Conservation (phyloP, 2,329 filamentous ascomycete genomes). For the Cercospora sojina region DNA sequence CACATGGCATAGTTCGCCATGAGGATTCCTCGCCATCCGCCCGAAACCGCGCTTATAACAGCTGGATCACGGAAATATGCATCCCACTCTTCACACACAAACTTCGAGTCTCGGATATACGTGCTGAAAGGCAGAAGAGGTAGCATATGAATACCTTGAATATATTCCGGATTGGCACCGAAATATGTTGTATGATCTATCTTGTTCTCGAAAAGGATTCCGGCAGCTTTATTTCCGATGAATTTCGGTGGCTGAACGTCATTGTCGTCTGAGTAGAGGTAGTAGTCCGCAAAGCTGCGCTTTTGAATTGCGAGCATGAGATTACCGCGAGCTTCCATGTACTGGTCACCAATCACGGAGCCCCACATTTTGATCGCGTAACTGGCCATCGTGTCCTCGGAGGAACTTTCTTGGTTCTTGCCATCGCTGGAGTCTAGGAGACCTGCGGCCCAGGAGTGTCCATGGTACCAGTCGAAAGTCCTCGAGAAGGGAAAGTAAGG, state of each 20-base stretch:
- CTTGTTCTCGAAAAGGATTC: slow-evolving; percentile 84
- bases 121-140: slow-evolving; percentile 68
- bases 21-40: slow-evolving; percentile 83
- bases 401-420: slow-evolving; percentile 84
- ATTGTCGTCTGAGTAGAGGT: slow-evolving; percentile 73
- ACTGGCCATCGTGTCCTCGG: slow-evolving; percentile 83
- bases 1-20: slow-evolving; percentile 79
- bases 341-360: slow-evolving; percentile 67
- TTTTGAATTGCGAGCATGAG: slow-evolving; percentile 79
- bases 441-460: slow-evolving; percentile 89
- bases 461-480: slow-evolving; percentile 90
- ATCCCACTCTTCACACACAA: slow-evolving; percentile 81
- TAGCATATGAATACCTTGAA: slow-evolving; percentile 76
- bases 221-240: slow-evolving; percentile 70
- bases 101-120: slow-evolving; percentile 64
- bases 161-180: slow-evolving; percentile 48
- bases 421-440: slow-evolving; percentile 69
- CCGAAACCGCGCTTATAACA: slow-evolving; percentile 57
- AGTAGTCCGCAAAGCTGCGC: slow-evolving; percentile 74
- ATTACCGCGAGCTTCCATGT: slow-evolving; percentile 77
- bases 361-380: slow-evolving; percentile 97
- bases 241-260: slow-evolving; percentile 71
- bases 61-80: slow-evolving; percentile 64
- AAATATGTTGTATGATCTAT: slow-evolving; percentile 92
- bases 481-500: slow-evolving; percentile 77